phyloP scores from a whole-genome alignment of 441 rosid species.

The Gossypium schwendimanii region DNA sequence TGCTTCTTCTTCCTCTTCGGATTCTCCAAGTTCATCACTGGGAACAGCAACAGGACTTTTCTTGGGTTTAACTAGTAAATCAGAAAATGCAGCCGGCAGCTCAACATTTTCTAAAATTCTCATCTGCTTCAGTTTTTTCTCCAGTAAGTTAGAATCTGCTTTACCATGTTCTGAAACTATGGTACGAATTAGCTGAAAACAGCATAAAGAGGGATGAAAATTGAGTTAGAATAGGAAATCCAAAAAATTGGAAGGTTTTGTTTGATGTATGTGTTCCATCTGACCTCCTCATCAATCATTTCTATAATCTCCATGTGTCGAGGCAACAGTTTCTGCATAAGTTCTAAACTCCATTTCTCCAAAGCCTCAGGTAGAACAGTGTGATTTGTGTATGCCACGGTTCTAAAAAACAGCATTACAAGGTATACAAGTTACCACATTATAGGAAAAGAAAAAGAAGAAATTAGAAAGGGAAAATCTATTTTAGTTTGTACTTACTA shows the following conservation, averaged over 20 bases:
- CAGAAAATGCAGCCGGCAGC: constrained; percentile 62
- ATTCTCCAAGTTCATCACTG: constrained; percentile 23
- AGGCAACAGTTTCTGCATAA: constrained; percentile 79
- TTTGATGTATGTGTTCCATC: constrained; percentile 17
- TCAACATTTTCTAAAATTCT: constrained; percentile 88
- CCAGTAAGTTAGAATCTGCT: constrained; percentile 46
- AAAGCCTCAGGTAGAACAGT: constrained; percentile 93
- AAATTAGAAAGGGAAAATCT: background rate
- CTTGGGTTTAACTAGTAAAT: constrained; percentile 51
- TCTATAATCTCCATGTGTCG: constrained; percentile 86
- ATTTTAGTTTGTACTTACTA: background rate
- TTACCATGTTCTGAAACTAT: constrained; percentile 70
- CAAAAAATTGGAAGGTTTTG: background rate
- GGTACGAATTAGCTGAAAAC: constrained; percentile 53
- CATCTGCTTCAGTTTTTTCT: constrained; percentile 71
- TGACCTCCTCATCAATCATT: constrained; percentile 90
- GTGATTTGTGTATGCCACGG: constrained; percentile 94
- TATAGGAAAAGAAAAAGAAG: background rate
- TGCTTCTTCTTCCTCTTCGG: constrained; percentile 27
- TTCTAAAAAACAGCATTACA: constrained; percentile 35
- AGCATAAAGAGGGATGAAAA: constrained; percentile 9
- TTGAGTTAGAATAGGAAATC: constrained; percentile 7
- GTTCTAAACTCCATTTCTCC: constrained; percentile 97
- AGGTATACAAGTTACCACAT: background rate
- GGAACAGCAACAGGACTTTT: constrained; percentile 26